Conservation (phyloP, 306 rosid species). For the Arachis stenosperma region DNA sequence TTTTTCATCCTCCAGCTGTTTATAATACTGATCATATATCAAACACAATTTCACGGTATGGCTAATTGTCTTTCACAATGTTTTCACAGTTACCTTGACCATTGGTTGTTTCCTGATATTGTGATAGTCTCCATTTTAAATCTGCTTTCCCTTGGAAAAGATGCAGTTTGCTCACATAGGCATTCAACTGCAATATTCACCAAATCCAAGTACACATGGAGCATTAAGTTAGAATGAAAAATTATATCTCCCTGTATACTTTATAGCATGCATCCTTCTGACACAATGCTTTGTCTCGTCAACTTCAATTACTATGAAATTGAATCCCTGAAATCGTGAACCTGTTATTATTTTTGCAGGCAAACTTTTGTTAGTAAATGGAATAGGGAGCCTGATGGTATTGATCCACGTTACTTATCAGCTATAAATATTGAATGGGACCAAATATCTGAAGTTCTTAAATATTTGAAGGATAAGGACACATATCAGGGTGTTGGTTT, state of each 20-base stretch:
- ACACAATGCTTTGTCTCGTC: slow-evolving; percentile 19
- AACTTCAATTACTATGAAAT: slow-evolving; percentile 17
- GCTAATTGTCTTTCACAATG: slow-evolving; percentile 25
- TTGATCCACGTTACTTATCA: slow-evolving; percentile 62
- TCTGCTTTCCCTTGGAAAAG: slow-evolving; percentile 19
- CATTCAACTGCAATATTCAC: slow-evolving; percentile 14
- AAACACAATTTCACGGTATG: slow-evolving; percentile 62
- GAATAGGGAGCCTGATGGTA: slow-evolving; percentile 43
- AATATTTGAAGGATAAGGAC: slow-evolving; percentile 53
- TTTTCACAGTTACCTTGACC: slow-evolving; percentile 17
- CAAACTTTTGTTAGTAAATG: slow-evolving; percentile 43
- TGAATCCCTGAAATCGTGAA: slow-evolving; percentile 12
- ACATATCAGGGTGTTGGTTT: slow-evolving; percentile 79
- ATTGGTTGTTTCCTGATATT: slow-evolving; percentile 18
- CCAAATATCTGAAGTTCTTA: slow-evolving; percentile 57
- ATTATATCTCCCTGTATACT: not conserved
- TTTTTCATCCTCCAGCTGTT: slow-evolving; percentile 71
- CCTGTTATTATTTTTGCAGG: slow-evolving; percentile 42
- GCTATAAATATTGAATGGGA: slow-evolving; percentile 65
- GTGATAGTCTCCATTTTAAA: slow-evolving; percentile 4
- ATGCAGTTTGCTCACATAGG: slow-evolving; percentile 9
- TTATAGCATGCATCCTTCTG: slow-evolving; percentile 12
- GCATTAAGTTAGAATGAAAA: slow-evolving; percentile 26
- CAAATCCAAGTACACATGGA: slow-evolving; percentile 17
- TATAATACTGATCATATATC: slow-evolving; percentile 66